These are phyloP conservation scores for Iberis pinnata DNA, from an alignment of 345 rosid species.

Conservation along the genomic window DNA sequence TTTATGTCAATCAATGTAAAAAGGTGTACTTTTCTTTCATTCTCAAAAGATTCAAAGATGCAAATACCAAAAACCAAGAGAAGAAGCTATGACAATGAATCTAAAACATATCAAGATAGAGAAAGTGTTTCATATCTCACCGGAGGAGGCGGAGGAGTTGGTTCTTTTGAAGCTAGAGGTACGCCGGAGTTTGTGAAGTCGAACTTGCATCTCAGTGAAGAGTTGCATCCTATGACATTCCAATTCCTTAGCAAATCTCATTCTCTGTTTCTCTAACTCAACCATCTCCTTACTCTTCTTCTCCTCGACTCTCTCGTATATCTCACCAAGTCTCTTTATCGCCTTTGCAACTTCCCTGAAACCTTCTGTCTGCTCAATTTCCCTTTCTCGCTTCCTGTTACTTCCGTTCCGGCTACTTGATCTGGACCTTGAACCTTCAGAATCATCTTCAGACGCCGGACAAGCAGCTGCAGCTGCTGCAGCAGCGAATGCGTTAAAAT, in stretches of 20 bases:
- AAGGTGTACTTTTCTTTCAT: too few relatives aligned
- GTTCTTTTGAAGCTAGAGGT: constrained; percentile 38
- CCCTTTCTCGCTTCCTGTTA: constrained; percentile 32
- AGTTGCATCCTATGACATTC: constrained; percentile 93
- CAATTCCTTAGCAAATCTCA: constrained; percentile 88
- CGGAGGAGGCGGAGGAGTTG: constrained; percentile 25
- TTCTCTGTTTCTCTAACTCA: constrained; percentile 95
- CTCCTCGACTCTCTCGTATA: constrained; percentile 76
- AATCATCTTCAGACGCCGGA: constrained; percentile 28
- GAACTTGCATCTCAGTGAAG: constrained; percentile 89
- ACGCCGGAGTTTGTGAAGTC: constrained; percentile 74
- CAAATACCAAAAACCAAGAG: too few relatives aligned
- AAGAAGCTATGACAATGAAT: neutral
- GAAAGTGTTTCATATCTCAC: constrained; percentile 25
- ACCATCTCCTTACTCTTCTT: constrained; percentile 88
- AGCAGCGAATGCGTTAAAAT: constrained; percentile 77
- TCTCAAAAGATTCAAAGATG: too few relatives aligned
- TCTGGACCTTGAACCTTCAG: constrained; percentile 32
- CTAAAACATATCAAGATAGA: neutral
- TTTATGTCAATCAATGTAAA: too few relatives aligned
- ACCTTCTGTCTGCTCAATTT: constrained; percentile 36
- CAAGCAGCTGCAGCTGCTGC: constrained; percentile 52
- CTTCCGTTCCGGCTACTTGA: constrained; percentile 28
- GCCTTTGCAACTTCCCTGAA: constrained; percentile 51
- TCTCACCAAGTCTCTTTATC: constrained; percentile 79